Evolutionary conservation across 176 grass and related monocot genomes (phyloP).

Genomic region (Tillandsia fasciculata): DNA sequence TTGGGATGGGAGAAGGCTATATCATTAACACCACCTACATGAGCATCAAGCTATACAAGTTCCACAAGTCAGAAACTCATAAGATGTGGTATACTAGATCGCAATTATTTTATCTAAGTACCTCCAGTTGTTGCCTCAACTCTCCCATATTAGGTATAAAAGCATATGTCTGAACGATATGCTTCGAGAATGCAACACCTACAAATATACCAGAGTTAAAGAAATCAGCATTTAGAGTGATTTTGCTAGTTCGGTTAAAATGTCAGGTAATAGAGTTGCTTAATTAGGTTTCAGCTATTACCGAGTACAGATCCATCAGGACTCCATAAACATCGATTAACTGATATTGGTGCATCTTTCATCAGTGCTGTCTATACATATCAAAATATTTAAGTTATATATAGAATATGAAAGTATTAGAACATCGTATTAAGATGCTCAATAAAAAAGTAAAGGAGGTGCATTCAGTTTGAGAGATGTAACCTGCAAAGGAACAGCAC

Average conservation of each 20-base stretch:
- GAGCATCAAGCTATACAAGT: constrained; percentile 81
- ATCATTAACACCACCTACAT: constrained; percentile 95
- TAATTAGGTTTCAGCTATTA: constrained; percentile 14
- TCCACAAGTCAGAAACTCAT: constrained; percentile 24
- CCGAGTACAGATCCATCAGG: constrained; percentile 90
- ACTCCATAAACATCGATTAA: constrained; percentile 97
- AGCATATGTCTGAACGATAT: constrained; percentile 90
- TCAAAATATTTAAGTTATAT: neutral
- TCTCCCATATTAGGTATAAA: constrained; percentile 71
- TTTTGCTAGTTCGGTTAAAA: neutral
- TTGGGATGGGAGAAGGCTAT: constrained; percentile 98
- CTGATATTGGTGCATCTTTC: constrained; percentile 97
- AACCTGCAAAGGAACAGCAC: constrained; percentile 80
- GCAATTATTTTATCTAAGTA: constrained; percentile 16
- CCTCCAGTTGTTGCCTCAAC: constrained; percentile 84
- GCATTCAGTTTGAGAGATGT: constrained; percentile 11
- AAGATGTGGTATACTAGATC: constrained; percentile 7
- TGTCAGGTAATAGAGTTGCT: neutral
- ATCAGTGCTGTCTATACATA: constrained; percentile 68
- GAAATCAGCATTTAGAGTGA: neutral
- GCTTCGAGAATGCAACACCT: constrained; percentile 99
- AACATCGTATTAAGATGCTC: neutral
- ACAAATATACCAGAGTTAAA: constrained; percentile 21
- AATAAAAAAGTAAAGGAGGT: neutral
- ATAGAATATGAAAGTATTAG: neutral